Base-by-base conservation (phyloP, 805 yeast genomes). In the Metschnikowia cubensis region DNA sequence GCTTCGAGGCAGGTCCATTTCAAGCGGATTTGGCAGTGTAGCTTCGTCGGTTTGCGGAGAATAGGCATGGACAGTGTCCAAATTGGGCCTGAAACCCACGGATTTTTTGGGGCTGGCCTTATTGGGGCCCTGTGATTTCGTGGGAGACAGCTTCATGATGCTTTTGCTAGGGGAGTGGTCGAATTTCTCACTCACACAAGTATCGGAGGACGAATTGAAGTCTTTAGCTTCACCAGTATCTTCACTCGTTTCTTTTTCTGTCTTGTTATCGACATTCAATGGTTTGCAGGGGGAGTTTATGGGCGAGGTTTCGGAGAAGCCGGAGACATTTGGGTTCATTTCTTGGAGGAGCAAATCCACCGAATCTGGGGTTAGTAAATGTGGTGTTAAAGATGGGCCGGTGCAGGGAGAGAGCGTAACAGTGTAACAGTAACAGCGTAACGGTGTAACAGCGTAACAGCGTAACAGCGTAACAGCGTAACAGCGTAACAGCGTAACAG, bases 131-230 rank as follows among this genome's bases (percentile, higher is more conserved):
- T 17, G 38, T 33, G 21, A 4, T 36, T n/a, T 36, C 8, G 22
- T 8, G 13, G 35, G 35, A 13, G 20, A 18, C 22, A 3, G 10
- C 49, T 63, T 69, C 73, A 73, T 69, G 22, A 67, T 70, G 31
- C 76, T 71, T 51, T 69, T 72, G 50, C 65, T 66, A 5, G 77
- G 77, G 5, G 74, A 68, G 3, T 22, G 36, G 32, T 21, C 50
- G 17, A 31, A 21, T n/a, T 35, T 40, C 22, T 71, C 74, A 52
- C 74, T 70, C 17, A 69, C 69, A 42, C 63, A 73, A 7, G 78
- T 73, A 46, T 73, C 78, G 3, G 76, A 68, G 46, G 71, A 64
- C 6, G 77, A 73, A 53, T 67, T 70, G 49, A 65, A 65, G 42
- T 70, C 75, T 43, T 44, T 50, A 34, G 46, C 20, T 42, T 29